These are phyloP conservation scores for Grigorovia jiainica DNA, from an alignment of 805 yeast species.

Conservation along the genomic window DNA sequence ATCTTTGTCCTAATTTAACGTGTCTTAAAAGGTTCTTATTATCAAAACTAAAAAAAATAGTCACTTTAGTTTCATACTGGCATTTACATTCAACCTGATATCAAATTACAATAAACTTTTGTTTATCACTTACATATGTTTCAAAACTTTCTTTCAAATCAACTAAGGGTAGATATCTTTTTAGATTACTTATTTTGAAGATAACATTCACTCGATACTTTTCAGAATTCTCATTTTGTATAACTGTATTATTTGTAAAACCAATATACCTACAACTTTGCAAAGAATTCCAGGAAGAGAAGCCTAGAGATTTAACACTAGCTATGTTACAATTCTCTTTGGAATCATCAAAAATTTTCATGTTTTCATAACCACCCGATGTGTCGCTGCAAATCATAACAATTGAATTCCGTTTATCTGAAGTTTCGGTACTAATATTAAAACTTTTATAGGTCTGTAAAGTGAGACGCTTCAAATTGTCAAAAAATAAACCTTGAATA, in stretches of 20 bases:
- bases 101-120: constrained; percentile 15
- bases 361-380: neutral
- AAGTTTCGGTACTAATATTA: constrained; percentile 2
- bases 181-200: constrained; percentile 15
- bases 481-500: constrained; percentile 19
- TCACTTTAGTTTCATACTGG: too few relatives aligned
- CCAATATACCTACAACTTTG: constrained; percentile 7
- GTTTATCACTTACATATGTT: constrained; percentile 16
- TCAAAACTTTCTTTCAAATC: constrained; percentile 14
- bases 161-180: constrained; percentile 10
- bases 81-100: too few relatives aligned
- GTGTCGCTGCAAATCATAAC: neutral
- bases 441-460: constrained; percentile 3
- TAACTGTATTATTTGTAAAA: constrained; percentile 4
- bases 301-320: constrained; percentile 13
- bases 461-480: constrained; percentile 8
- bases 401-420: constrained; percentile 6
- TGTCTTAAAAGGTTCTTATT: too few relatives aligned
- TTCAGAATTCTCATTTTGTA: neutral
- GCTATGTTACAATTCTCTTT: constrained; percentile 2
- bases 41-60: too few relatives aligned
- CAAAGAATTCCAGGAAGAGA: constrained; percentile 22
- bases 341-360: neutral
- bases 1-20: too few relatives aligned
- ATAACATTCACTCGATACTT: constrained; percentile 6